Evolutionary conservation across 768 basidiomycete genomes (phyloP).

Genomic region (Pisolithus orientalis): DNA sequence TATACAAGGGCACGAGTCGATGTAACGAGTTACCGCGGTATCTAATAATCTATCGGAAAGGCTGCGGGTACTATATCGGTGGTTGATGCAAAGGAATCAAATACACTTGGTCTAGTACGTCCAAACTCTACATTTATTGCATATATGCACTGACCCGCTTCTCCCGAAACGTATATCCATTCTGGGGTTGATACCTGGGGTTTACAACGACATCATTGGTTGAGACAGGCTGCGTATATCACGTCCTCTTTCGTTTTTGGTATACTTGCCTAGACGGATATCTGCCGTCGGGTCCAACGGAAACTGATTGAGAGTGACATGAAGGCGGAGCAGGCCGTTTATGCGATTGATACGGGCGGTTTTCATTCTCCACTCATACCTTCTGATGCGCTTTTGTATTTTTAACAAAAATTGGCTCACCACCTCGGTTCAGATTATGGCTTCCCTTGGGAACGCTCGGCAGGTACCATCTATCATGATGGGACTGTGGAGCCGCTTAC

Average conservation of each 20-base stretch:
- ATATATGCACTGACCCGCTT: no score
- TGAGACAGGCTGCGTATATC: conserved; percentile 46
- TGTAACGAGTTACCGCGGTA: conserved; percentile 12
- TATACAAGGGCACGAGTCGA: conserved; percentile 13
- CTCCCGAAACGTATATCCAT: no score
- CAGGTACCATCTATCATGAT: no score
- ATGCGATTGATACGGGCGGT: background rate
- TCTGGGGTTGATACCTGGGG: no score
- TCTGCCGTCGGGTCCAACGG: conserved; percentile 54
- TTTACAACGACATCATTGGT: no score
- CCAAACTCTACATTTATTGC: no score
- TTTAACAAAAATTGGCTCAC: no score
- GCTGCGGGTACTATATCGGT: conserved; percentile 1
- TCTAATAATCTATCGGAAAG: background rate
- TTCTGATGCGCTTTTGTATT: no score
- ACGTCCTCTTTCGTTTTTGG: conserved; percentile 46
- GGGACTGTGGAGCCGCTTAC: no score
- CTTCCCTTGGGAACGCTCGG: no score
- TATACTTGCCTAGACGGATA: conserved; percentile 44
- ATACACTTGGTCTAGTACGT: conserved; percentile 18
- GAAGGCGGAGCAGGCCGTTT: conserved; percentile 48
- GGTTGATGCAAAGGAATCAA: conserved; percentile 19
- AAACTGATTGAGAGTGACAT: conserved; percentile 75
- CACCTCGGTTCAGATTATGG: no score
- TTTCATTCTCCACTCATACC: no score